A percentile compares a stretch with the other conserved stretches of the same genome.
phyloP scores from a whole-genome alignment of 225 moss, liverwort and hornwort species.

The Thuidium tamariscinum region DNA sequence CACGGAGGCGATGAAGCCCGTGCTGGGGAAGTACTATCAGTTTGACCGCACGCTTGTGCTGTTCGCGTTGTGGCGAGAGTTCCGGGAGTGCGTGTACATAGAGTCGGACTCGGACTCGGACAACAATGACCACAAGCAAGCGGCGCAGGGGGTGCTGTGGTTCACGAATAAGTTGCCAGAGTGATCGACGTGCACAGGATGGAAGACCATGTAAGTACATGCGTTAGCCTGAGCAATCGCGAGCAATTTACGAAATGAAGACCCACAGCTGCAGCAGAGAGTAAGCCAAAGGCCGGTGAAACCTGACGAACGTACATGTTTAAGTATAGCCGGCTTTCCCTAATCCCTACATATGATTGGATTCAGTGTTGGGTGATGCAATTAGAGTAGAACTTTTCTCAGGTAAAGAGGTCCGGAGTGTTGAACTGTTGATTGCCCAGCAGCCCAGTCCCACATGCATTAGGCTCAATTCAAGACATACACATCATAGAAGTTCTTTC shows the following conservation, averaged over 20 bases:
- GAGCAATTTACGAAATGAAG: background rate
- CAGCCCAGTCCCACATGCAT: no score
- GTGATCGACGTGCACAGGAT: background rate
- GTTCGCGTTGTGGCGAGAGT: background rate
- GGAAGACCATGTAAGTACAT: background rate
- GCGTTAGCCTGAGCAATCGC: background rate
- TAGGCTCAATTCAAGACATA: no score
- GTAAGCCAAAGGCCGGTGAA: background rate
- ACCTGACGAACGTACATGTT: constrained; percentile 28
- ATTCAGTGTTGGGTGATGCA: no score
- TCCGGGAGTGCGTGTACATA: background rate
- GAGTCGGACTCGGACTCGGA: background rate
- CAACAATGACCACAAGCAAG: background rate
- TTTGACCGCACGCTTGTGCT: background rate
- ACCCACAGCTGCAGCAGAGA: background rate
- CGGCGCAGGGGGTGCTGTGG: background rate
- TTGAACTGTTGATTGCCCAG: no score
- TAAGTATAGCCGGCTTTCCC: constrained; percentile 45
- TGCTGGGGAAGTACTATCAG: background rate
- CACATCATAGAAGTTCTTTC: no score
- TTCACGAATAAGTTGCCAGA: background rate
- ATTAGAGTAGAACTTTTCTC: no score
- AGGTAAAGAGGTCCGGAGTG: no score
- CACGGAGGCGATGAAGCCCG: background rate
- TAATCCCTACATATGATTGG: no score